Conservation (phyloP, 495 filamentous ascomycete species). For the Ramalina peruviana region DNA sequence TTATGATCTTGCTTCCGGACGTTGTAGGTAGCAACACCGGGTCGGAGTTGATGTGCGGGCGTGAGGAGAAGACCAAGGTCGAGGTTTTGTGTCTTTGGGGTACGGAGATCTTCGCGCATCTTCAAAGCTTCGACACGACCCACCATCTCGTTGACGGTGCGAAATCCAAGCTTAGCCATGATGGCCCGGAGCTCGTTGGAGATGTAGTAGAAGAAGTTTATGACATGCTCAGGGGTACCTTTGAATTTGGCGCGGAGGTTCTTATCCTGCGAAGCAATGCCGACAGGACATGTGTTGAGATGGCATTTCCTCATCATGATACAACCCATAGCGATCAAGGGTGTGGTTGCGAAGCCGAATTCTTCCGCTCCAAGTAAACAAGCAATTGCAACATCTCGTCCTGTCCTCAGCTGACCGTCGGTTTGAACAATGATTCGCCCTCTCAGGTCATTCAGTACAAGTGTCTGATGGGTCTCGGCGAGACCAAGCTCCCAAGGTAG, state of each 20-base stretch:
- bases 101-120: constrained; percentile 79
- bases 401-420: constrained; percentile 89
- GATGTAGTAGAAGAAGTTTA: constrained; percentile 99
- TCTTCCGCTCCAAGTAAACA: constrained; percentile 95
- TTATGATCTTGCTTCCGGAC: constrained; percentile 96
- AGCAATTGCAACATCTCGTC: constrained; percentile 90
- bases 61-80: constrained; percentile 94
- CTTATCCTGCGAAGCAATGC: constrained; percentile 93
- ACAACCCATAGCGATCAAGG: constrained; percentile 94
- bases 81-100: constrained; percentile 80
- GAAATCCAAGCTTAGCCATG: constrained; percentile 92
- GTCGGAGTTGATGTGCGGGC: constrained; percentile 88
- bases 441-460: constrained; percentile 96
- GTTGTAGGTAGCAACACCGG: constrained; percentile 96
- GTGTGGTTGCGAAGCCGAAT: constrained; percentile 96
- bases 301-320: constrained; percentile 83
- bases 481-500: constrained; percentile 97
- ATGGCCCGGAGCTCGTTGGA: constrained; percentile 96
- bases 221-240: constrained; percentile 92
- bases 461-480: constrained; percentile 94
- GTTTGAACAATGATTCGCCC: constrained; percentile 96
- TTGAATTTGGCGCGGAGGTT: constrained; percentile 90
- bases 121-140: constrained; percentile 80
- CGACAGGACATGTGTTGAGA: constrained; percentile 82
- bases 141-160: constrained; percentile 97